These are phyloP conservation scores for Lodderomyces pseudojiufengensis DNA, from an alignment of 1,139 yeast species.

Conservation along the genomic window DNA sequence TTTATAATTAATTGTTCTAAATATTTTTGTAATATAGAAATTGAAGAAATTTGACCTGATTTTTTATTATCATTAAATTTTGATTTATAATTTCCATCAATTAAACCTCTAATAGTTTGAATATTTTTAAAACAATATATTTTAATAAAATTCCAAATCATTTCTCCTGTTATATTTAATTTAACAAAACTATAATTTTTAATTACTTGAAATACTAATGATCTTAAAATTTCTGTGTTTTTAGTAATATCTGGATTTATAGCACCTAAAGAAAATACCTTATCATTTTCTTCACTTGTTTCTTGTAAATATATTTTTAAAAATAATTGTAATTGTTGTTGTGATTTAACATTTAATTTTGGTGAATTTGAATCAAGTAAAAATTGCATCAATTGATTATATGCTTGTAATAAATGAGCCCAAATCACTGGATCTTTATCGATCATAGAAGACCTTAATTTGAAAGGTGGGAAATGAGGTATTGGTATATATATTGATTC, in stretches of 20 bases:
- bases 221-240: constrained; percentile 47
- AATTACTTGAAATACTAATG: constrained; percentile 50
- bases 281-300: constrained; percentile 55
- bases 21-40: constrained; percentile 43
- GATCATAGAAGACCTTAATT: constrained; percentile 64
- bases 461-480: constrained; percentile 71
- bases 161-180: constrained; percentile 53
- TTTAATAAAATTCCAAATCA: constrained; percentile 59
- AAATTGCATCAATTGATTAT: constrained; percentile 48
- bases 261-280: constrained; percentile 63
- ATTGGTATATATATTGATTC: constrained; percentile 37
- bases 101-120: constrained; percentile 45
- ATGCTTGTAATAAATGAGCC: constrained; percentile 66
- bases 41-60: constrained; percentile 47
- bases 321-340: constrained; percentile 56
- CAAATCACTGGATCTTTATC: constrained; percentile 82
- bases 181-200: constrained; percentile 51
- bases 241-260: constrained; percentile 62
- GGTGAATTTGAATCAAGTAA: constrained; percentile 33
- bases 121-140: constrained; percentile 50
- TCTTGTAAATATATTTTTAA: constrained; percentile 56
- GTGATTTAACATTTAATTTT: constrained; percentile 47
- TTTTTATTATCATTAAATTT: constrained; percentile 47
- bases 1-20: constrained; percentile 41
- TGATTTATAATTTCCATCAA: constrained; percentile 52